A percentile compares a stretch with the other conserved stretches of the same genome.
Evolutionary conservation across 345 rosid species (phyloP).

Genomic region (Citrus reticulata): DNA sequence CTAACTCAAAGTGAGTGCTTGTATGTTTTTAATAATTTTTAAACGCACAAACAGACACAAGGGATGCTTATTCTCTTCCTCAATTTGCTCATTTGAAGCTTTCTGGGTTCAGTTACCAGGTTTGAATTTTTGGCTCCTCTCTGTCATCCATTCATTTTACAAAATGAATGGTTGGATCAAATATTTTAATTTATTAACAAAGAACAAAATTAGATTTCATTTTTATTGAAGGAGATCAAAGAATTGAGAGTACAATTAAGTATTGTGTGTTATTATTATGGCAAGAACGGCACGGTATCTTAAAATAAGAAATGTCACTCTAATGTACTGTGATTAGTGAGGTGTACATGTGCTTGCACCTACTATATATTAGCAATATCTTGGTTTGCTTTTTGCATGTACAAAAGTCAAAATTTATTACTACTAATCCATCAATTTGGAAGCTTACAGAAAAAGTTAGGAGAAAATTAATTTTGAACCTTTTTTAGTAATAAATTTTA

Average conservation of each 20-base stretch:
- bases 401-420: not conserved
- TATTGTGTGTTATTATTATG: not conserved
- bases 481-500: too few relatives aligned
- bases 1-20: slow-evolving; percentile 12
- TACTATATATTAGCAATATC: not conserved
- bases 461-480: too few relatives aligned
- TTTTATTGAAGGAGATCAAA: not conserved
- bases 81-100: slow-evolving; percentile 8
- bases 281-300: not conserved
- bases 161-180: not conserved
- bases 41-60: slow-evolving; percentile 10
- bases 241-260: too few relatives aligned
- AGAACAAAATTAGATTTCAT: not conserved
- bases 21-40: not conserved
- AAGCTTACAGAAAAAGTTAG: not conserved
- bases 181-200: not conserved
- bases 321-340: not conserved
- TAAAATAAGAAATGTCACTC: not conserved
- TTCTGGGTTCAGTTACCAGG: slow-evolving; percentile 17
- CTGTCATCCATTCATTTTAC: not conserved
- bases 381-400: not conserved
- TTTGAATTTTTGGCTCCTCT: not conserved
- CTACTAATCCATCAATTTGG: not conserved
- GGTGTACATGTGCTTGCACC: not conserved
- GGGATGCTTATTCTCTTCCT: not conserved